Evolutionary conservation across 2,329 filamentous ascomycete genomes (phyloP).

Genomic region (Dothideomycetes sp.): DNA sequence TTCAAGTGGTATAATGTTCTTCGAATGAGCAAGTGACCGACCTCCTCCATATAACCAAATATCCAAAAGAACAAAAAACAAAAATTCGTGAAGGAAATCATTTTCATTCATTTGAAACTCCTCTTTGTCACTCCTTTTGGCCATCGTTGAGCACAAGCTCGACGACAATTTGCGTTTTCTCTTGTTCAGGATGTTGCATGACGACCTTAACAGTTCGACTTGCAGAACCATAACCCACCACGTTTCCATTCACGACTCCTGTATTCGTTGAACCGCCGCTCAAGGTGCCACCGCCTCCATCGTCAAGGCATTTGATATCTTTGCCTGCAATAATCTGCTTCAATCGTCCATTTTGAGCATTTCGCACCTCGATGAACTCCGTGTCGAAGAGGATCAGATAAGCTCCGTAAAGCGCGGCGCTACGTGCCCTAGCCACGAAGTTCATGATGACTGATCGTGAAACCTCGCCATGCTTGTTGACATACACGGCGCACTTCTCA

Average conservation of each 20-base stretch:
- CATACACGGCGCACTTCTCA: conserved; percentile 92
- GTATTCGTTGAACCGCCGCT: conserved; percentile 37
- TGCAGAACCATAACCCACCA: conserved; percentile 27
- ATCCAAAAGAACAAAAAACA: too few relatives aligned
- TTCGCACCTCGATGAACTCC: conserved; percentile 94
- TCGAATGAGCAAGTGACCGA: too few relatives aligned
- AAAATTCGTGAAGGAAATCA: too few relatives aligned
- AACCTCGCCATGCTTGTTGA: conserved; percentile 96
- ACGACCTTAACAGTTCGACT: conserved; percentile 81
- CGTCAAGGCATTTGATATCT: conserved; percentile 84
- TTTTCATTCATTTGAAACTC: too few relatives aligned
- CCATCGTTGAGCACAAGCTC: conserved; percentile 91
- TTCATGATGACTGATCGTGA: conserved; percentile 94
- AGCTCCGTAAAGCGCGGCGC: conserved; percentile 80
- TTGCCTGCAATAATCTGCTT: conserved; percentile 89
- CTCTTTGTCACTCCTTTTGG: conserved; percentile 28
- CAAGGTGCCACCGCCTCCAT: conserved; percentile 58
- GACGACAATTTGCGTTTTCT: conserved; percentile 76
- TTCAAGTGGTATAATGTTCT: too few relatives aligned
- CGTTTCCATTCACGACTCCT: conserved; percentile 16
- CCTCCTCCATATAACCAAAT: too few relatives aligned
- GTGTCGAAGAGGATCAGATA: conserved; percentile 91
- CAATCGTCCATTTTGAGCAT: conserved; percentile 87
- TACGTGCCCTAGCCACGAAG: conserved; percentile 87
- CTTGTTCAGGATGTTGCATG: conserved; percentile 85